Percentiles rank a stretch among this genome's conserved stretches.
Evolutionary conservation across 345 rosid genomes (phyloP).

Genomic region (Lepidium africanum): DNA sequence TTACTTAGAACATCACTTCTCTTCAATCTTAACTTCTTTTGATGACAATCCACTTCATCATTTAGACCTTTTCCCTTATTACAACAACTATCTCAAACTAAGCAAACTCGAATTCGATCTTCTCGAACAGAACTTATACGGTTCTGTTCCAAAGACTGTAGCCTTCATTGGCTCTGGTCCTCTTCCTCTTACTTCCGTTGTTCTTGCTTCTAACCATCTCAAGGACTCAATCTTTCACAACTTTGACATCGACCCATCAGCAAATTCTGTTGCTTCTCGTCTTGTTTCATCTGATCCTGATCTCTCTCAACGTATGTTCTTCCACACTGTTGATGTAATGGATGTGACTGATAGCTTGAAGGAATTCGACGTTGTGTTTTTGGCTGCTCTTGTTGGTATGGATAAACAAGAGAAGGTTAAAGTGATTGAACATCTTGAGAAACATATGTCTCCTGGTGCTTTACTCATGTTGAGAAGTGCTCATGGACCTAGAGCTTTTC

Average conservation of each 20-base stretch:
- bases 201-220: conserved; percentile 60
- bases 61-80: conserved; percentile 66
- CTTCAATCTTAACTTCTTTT: conserved; percentile 48
- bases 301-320: conserved; percentile 58
- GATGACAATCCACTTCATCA: conserved; percentile 69
- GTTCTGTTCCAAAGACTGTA: conserved; percentile 38
- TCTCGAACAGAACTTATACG: conserved; percentile 33
- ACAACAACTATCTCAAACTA: conserved; percentile 73
- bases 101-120: conserved; percentile 63
- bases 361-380: conserved; percentile 76
- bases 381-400: conserved; percentile 95
- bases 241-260: conserved; percentile 60
- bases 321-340: conserved; percentile 58
- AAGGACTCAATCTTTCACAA: conserved; percentile 54
- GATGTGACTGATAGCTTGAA: conserved; percentile 38
- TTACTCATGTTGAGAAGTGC: conserved; percentile 81
- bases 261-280: conserved; percentile 49
- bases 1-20: conserved; percentile 55
- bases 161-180: conserved; percentile 94
- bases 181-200: conserved; percentile 75
- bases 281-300: conserved; percentile 57
- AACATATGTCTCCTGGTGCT: conserved; percentile 68
- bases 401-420: conserved; percentile 54
- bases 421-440: conserved; percentile 59
- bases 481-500: conserved; percentile 87